A percentile compares a stretch with the other conserved stretches of the same genome.
These are phyloP conservation scores for Blastobotrys proliferans DNA, from an alignment of 1,139 yeast species.

Conservation along the genomic window DNA sequence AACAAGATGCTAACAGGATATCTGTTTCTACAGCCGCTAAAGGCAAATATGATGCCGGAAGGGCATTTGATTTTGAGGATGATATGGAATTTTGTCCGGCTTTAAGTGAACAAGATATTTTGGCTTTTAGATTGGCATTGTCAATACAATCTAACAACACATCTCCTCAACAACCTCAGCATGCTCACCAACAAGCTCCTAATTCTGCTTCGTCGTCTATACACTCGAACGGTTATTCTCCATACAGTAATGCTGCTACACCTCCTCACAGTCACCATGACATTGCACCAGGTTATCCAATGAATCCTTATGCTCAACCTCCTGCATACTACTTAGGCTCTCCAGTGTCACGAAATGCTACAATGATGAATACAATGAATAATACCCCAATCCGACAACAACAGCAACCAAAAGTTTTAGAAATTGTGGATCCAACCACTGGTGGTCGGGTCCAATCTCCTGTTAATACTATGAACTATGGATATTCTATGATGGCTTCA, in stretches of 20 bases:
- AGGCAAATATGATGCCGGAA: constrained; percentile 48
- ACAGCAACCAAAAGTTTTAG: constrained; percentile 48
- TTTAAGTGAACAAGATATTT: constrained; percentile 31
- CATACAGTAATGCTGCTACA: constrained; percentile 15
- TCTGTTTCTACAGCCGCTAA: constrained; percentile 8
- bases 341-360: constrained; percentile 16
- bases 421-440: constrained; percentile 65
- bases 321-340: constrained; percentile 20
- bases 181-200: constrained; percentile 2
- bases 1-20: not conserved
- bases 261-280: constrained; percentile 16
- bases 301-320: constrained; percentile 3
- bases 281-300: not conserved
- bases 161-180: constrained; percentile 5
- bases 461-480: constrained; percentile 5
- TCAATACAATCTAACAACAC: not conserved
- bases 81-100: constrained; percentile 64
- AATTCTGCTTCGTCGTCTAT: not conserved
- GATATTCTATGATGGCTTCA: not conserved
- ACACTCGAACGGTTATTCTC: constrained; percentile 11
- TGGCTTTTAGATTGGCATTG: constrained; percentile 11
- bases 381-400: not conserved
- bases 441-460: constrained; percentile 65
- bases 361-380: not conserved
- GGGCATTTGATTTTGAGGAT: constrained; percentile 61